Percentiles rank a stretch among this genome's conserved stretches.
phyloP scores from a whole-genome alignment of 2,329 filamentous ascomycete species.

The Scolecobasidium constrictum region DNA sequence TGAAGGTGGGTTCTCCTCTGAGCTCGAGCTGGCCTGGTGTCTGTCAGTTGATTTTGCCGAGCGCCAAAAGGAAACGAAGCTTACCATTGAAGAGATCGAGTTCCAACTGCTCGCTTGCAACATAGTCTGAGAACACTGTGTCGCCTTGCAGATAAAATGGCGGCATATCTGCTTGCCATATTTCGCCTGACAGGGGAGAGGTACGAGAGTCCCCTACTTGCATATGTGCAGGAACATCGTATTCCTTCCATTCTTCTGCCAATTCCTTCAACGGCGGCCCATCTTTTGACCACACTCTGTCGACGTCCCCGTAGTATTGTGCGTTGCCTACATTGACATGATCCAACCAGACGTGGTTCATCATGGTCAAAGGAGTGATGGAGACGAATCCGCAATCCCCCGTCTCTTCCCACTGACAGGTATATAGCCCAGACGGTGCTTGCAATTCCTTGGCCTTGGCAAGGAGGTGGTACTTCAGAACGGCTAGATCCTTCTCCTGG shows the following conservation, averaged over 20 bases:
- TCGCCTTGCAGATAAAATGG: slow-evolving; percentile 1
- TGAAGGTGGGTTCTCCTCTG: too few relatives aligned
- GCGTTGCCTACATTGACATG: not conserved
- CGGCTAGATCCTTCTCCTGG: too few relatives aligned
- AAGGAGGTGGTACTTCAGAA: too few relatives aligned
- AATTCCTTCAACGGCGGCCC: not conserved
- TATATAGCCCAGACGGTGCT: too few relatives aligned
- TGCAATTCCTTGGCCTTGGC: too few relatives aligned
- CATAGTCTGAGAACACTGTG: not conserved
- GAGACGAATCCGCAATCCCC: not conserved
- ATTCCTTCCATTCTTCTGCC: not conserved
- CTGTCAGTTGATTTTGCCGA: too few relatives aligned
- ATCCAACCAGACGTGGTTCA: not conserved
- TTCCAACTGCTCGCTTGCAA: not conserved
- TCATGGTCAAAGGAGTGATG: not conserved
- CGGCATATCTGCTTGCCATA: slow-evolving; percentile 6
- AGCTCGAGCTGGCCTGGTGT: too few relatives aligned
- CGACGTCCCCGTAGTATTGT: not conserved
- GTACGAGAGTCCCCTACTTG: not conserved
- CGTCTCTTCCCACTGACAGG: not conserved
- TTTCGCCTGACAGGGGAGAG: slow-evolving; percentile 1
- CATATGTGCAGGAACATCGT: not conserved
- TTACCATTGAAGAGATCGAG: slow-evolving; percentile 3
- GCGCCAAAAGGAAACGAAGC: not conserved
- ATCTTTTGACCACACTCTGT: not conserved